phyloP scores from a whole-genome alignment of 768 basidiomycete genomes.

The Agrocybe pediades region DNA sequence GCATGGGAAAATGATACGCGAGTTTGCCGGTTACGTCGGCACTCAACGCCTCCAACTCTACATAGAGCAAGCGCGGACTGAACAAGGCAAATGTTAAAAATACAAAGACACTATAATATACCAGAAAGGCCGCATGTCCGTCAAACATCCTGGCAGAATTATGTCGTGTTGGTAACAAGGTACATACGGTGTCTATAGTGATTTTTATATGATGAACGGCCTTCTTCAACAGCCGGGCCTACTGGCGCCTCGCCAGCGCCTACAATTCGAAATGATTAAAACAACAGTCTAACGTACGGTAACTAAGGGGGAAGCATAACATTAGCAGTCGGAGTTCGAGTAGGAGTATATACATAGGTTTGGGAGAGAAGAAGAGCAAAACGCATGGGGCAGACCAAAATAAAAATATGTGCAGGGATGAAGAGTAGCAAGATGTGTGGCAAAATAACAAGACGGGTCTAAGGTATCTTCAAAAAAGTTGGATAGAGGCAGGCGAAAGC shows the following conservation, averaged over 20 bases:
- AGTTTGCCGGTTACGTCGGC: slow-evolving; percentile 18
- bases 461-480: slow-evolving; percentile 19
- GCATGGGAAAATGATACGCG: slow-evolving; percentile 1
- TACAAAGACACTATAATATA: not conserved
- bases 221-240: not conserved
- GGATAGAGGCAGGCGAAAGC: slow-evolving; percentile 32
- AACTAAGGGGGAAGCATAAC: slow-evolving; percentile 1
- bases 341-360: slow-evolving; percentile 21
- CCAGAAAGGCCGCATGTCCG: not conserved
- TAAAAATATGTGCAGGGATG: slow-evolving; percentile 23
- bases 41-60: slow-evolving; percentile 8
- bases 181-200: not conserved
- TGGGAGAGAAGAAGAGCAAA: slow-evolving; percentile 8
- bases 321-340: slow-evolving; percentile 10
- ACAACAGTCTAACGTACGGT: not conserved
- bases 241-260: not conserved
- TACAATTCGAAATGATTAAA: not conserved
- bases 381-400: slow-evolving; percentile 17
- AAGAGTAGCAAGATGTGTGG: slow-evolving; percentile 21
- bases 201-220: not conserved
- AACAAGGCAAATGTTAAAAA: not conserved
- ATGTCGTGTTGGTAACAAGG: not conserved
- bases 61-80: not conserved
- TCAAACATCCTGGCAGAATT: not conserved
- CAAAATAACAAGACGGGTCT: slow-evolving; percentile 23